Evolutionary conservation across 495 filamentous ascomycete genomes (phyloP).

Genomic region (Lasiosphaeria hispida): DNA sequence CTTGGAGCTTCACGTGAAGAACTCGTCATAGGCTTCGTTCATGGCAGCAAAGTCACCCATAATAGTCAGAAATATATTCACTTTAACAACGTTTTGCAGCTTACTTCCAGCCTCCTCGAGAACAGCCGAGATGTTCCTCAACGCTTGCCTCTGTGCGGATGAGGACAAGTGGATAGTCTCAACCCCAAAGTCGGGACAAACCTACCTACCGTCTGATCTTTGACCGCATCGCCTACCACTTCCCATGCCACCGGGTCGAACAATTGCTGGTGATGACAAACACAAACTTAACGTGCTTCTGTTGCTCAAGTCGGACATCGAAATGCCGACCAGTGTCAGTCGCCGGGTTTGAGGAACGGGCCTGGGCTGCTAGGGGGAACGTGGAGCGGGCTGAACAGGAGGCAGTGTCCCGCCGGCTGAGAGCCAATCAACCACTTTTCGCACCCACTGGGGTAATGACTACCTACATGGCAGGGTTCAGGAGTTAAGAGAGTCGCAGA

Average conservation of each 20-base stretch:
- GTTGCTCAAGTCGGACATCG: no score
- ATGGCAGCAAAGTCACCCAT: constrained; percentile 67
- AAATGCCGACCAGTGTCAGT: no score
- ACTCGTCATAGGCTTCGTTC: constrained; percentile 58
- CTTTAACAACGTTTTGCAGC: constrained; percentile 61
- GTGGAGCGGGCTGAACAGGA: no score
- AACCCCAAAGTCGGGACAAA: no score
- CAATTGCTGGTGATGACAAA: neutral
- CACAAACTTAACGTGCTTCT: no score
- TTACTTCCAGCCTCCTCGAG: constrained; percentile 59
- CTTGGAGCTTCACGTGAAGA: constrained; percentile 56
- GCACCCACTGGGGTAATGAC: no score
- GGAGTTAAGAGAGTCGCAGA: no score
- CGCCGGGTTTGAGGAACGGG: no score
- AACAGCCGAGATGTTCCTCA: constrained; percentile 60
- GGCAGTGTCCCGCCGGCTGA: neutral
- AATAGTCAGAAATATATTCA: constrained; percentile 63
- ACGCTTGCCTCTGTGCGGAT: constrained; percentile 41
- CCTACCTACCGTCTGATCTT: constrained; percentile 52
- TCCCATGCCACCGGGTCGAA: constrained; percentile 48
- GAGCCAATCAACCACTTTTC: neutral
- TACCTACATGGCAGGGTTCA: no score
- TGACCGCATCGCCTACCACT: constrained; percentile 52
- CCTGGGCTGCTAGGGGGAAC: no score
- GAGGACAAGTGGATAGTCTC: neutral